These are phyloP conservation scores for Aureobasidium sp. DNA, from an alignment of 2,329 filamentous ascomycete genomes.

Conservation along the genomic window DNA sequence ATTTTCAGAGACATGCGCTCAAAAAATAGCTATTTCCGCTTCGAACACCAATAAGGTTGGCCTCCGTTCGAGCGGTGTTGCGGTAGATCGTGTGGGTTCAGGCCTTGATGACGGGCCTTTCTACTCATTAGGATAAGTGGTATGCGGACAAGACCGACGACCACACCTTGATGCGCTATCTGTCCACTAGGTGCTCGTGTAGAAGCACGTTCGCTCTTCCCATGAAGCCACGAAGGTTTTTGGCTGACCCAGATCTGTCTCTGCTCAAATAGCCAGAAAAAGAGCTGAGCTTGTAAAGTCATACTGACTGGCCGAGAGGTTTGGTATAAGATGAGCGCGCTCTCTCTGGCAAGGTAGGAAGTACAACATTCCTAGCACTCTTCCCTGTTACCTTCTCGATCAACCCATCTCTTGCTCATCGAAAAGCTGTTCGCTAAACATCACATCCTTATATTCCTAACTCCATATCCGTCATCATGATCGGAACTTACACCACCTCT, in stretches of 20 bases:
- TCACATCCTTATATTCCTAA: no score
- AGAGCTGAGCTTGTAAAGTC: not conserved
- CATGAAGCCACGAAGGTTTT: not conserved
- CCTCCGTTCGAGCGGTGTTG: not conserved
- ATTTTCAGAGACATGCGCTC: not conserved
- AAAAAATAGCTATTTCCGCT: not conserved
- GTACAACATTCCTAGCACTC: not conserved
- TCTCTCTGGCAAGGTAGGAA: not conserved
- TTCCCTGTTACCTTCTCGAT: not conserved
- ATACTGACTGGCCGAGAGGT: not conserved
- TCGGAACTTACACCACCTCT: not conserved
- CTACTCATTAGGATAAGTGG: not conserved
- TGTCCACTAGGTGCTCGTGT: not conserved
- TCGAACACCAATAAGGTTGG: not conserved
- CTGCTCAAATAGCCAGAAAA: not conserved
- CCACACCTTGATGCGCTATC: not conserved
- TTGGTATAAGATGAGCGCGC: not conserved
- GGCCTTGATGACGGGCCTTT: not conserved
- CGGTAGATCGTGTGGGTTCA: not conserved
- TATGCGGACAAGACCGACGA: constrained; percentile 6
- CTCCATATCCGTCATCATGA: not conserved
- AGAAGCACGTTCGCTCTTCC: not conserved
- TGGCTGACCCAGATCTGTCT: not conserved
- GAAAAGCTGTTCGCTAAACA: not conserved
- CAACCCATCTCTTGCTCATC: not conserved